phyloP scores from a whole-genome alignment of 495 filamentous ascomycete genomes.

The Penicillium pulvis region DNA sequence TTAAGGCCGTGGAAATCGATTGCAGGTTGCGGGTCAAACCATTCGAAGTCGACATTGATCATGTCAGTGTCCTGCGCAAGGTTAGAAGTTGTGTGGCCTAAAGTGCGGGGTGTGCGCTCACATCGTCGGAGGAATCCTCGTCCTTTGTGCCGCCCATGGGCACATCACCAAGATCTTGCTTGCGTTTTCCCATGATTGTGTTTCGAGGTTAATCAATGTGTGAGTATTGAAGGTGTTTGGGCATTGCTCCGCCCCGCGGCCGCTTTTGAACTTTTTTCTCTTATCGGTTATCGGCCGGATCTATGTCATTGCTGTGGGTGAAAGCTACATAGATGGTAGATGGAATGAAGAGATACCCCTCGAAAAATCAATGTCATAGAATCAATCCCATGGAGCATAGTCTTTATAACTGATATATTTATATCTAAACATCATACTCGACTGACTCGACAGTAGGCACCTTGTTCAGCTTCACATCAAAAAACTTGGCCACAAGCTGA shows the following conservation, averaged over 20 bases:
- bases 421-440: slow-evolving; percentile 39
- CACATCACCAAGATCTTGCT: slow-evolving; percentile 49
- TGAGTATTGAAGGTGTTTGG: slow-evolving; percentile 9
- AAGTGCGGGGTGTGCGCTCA: slow-evolving; percentile 18
- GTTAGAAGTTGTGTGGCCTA: slow-evolving; percentile 7
- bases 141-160: slow-evolving; percentile 43
- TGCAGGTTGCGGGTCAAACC: slow-evolving; percentile 89
- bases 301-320: background rate
- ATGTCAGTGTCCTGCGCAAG: slow-evolving; percentile 73
- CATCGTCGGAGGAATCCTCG: slow-evolving; percentile 48
- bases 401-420: background rate
- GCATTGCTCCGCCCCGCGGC: slow-evolving; percentile 27
- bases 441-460: slow-evolving; percentile 52
- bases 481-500: slow-evolving; percentile 41
- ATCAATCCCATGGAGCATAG: background rate
- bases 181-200: slow-evolving; percentile 53
- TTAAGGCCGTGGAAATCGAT: slow-evolving; percentile 96
- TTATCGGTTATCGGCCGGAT: slow-evolving; percentile 25
- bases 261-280: slow-evolving; percentile 34
- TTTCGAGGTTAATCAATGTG: slow-evolving; percentile 7
- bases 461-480: slow-evolving; percentile 39
- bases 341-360: background rate
- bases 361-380: background rate
- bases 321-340: background rate
- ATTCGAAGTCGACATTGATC: slow-evolving; percentile 96